Percentiles rank a stretch among this genome's conserved stretches.
phyloP scores from a whole-genome alignment of 306 rosid species.

The Cicer cuneatum region DNA sequence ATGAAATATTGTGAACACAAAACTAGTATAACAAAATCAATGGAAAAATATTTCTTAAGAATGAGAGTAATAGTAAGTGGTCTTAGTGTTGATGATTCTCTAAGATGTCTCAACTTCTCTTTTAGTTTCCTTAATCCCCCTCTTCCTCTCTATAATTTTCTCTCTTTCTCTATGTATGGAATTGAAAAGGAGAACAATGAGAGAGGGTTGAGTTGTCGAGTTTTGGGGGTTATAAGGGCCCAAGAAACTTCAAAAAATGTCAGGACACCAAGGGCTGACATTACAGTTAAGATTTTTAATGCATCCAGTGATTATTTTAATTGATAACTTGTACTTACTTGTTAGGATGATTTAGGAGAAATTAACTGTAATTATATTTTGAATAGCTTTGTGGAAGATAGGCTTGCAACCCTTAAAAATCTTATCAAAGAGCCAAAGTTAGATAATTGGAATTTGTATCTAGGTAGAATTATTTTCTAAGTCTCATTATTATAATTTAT shows the following conservation, averaged over 20 bases:
- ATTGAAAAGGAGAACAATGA: too few species aligned
- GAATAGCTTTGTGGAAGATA: constrained; percentile 88
- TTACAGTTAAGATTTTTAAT: constrained; percentile 70
- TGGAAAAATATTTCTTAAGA: too few species aligned
- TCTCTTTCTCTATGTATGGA: too few species aligned
- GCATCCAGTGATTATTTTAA: constrained; percentile 18
- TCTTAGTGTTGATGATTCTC: too few species aligned
- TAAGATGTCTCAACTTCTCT: too few species aligned
- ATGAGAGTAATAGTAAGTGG: too few species aligned
- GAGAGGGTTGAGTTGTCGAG: too few species aligned
- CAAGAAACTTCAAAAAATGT: constrained; percentile 79
- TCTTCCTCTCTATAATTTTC: too few species aligned
- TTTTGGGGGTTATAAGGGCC: too few species aligned
- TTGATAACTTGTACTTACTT: constrained; percentile 1
- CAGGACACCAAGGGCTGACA: constrained; percentile 77
- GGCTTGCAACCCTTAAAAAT: constrained; percentile 78
- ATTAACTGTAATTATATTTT: constrained; percentile 34
- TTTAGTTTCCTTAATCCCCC: too few species aligned
- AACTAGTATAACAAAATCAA: too few species aligned
- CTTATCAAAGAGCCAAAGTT: constrained; percentile 88
- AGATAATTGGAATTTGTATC: constrained; percentile 79
- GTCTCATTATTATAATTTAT: neutral
- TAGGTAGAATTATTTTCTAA: constrained; percentile 56
- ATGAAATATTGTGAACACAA: too few species aligned
- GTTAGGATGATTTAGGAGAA: constrained; percentile 32